A percentile compares a stretch with the other conserved stretches of the same genome.
phyloP scores from a whole-genome alignment of 2,329 filamentous ascomycete genomes.

The Penicillium sp. region DNA sequence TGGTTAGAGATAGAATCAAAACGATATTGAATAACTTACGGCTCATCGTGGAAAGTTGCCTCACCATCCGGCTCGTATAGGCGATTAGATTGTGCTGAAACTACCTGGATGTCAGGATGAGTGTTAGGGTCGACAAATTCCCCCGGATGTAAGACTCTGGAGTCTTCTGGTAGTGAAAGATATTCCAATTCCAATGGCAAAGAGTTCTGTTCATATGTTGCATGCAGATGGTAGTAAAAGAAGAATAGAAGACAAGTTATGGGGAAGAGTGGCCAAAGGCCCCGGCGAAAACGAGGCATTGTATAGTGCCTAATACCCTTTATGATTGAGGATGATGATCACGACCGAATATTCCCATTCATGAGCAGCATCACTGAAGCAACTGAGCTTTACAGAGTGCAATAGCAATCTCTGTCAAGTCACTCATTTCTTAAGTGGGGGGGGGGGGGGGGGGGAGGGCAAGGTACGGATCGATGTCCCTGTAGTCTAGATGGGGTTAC shows the following conservation, averaged over 20 bases:
- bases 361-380: not conserved
- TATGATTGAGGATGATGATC: not conserved
- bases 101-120: not conserved
- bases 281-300: not conserved
- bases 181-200: not conserved
- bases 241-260: not conserved
- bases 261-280: not conserved
- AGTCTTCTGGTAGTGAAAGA: not conserved
- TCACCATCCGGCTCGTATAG: not conserved
- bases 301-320: too few relatives aligned
- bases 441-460: too few relatives aligned
- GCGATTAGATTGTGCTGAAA: not conserved
- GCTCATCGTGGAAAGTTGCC: not conserved
- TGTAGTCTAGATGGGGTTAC: too few relatives aligned
- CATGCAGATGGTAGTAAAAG: not conserved
- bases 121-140: not conserved
- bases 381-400: not conserved
- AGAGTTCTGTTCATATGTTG: not conserved
- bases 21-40: not conserved
- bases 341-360: not conserved
- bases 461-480: too few relatives aligned
- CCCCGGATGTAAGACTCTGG: not conserved
- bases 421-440: too few relatives aligned
- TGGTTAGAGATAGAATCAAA: not conserved
- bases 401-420: too few relatives aligned